A percentile compares a stretch with the other conserved stretches of the same genome.
Conservation (phyloP, 345 rosid species). For the Rhodamnia argentea region DNA sequence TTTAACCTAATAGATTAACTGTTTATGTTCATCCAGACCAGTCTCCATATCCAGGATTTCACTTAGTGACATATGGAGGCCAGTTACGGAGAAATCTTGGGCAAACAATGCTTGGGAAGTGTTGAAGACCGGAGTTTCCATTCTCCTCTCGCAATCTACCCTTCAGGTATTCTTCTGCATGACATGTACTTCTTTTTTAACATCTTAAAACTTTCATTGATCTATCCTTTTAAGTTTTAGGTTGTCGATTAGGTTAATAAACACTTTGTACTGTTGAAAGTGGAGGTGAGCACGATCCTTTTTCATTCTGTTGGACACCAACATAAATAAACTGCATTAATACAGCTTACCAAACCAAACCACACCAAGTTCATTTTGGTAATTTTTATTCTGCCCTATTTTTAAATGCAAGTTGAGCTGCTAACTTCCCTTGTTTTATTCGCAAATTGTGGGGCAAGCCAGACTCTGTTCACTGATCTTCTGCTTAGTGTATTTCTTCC, state of each 20-base stretch:
- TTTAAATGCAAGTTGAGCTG: background rate
- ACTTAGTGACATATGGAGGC: conserved; percentile 87
- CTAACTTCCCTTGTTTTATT: background rate
- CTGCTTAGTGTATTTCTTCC: background rate
- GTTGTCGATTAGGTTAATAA: background rate
- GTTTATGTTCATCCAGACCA: conserved; percentile 44
- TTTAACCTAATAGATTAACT: background rate
- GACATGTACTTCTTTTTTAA: background rate
- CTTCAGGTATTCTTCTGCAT: conserved; percentile 55
- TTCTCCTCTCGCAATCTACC: conserved; percentile 70
- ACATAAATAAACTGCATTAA: background rate
- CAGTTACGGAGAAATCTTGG: conserved; percentile 57
- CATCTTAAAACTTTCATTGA: background rate
- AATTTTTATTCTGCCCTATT: background rate
- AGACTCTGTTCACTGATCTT: background rate
- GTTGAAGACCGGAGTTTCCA: conserved; percentile 68
- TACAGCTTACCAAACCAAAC: background rate
- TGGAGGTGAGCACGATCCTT: background rate
- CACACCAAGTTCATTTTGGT: background rate
- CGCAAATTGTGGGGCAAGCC: background rate
- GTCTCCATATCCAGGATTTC: conserved; percentile 84
- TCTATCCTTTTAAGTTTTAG: background rate
- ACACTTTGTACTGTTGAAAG: background rate
- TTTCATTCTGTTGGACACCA: background rate
- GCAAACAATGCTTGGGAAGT: conserved; percentile 70